These are phyloP conservation scores for Xylaria sp. DNA, from an alignment of 2,329 filamentous ascomycete genomes.

Conservation along the genomic window DNA sequence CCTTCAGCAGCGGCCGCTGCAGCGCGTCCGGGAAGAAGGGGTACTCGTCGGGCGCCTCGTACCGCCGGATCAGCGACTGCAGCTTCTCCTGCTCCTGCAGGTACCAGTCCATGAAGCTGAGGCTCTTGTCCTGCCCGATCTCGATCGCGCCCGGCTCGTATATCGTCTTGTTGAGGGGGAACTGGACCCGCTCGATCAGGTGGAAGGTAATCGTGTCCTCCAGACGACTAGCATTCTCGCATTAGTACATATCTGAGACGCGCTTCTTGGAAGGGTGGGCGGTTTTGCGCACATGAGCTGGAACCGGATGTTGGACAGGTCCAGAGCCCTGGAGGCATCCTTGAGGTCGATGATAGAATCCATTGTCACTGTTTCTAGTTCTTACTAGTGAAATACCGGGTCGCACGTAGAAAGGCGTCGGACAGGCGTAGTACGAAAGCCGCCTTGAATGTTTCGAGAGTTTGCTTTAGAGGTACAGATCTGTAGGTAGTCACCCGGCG, in stretches of 20 bases:
- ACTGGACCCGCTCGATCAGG: slow-evolving; percentile 96
- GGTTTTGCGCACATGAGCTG: slow-evolving; percentile 75
- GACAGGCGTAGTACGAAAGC: not conserved
- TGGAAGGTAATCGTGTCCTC: slow-evolving; percentile 98
- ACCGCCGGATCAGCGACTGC: slow-evolving; percentile 91
- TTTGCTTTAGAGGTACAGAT: not conserved
- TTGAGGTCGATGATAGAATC: slow-evolving; percentile 88
- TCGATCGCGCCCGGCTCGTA: slow-evolving; percentile 80
- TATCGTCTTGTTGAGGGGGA: slow-evolving; percentile 86
- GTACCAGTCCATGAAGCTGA: slow-evolving; percentile 94
- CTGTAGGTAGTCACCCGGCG: not conserved
- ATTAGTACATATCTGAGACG: slow-evolving; percentile 9
- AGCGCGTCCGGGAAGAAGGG: slow-evolving; percentile 90
- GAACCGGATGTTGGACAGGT: slow-evolving; percentile 89
- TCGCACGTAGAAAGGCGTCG: not conserved
- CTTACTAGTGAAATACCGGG: not conserved
- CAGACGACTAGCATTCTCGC: slow-evolving; percentile 67
- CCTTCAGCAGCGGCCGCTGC: slow-evolving; percentile 79
- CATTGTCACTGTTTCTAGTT: slow-evolving; percentile 55
- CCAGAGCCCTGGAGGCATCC: slow-evolving; percentile 81
- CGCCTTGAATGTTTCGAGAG: not conserved
- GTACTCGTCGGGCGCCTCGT: slow-evolving; percentile 95
- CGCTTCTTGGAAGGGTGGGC: not conserved
- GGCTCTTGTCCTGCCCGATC: slow-evolving; percentile 58
- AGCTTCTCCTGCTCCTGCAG: slow-evolving; percentile 86